Conservation (phyloP, 2,329 filamentous ascomycete species). For the Cercospora zeae-maydis region DNA sequence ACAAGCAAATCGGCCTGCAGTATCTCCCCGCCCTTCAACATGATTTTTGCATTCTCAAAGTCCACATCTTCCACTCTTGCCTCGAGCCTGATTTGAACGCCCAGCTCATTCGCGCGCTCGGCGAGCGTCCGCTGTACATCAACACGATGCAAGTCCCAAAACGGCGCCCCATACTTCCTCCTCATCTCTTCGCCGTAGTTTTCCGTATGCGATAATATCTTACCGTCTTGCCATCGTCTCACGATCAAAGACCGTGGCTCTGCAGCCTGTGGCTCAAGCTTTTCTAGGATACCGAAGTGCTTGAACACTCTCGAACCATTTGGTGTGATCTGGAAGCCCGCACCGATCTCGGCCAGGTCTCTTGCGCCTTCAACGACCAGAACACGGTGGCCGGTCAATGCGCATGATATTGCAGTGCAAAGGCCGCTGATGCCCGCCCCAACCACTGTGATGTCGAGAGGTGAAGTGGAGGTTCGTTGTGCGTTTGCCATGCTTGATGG, state of each 20-base stretch:
- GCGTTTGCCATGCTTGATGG: constrained; percentile 15
- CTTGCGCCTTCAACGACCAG: constrained; percentile 36
- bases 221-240: constrained; percentile 50
- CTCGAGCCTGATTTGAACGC: constrained; percentile 51
- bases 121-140: constrained; percentile 57
- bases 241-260: constrained; percentile 52
- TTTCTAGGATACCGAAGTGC: constrained; percentile 49
- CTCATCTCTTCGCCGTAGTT: constrained; percentile 54
- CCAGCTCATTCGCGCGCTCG: constrained; percentile 51
- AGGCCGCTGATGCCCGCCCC: constrained; percentile 38
- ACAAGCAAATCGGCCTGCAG: constrained; percentile 56
- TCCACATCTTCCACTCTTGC: constrained; percentile 49
- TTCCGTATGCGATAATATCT: constrained; percentile 49
- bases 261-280: constrained; percentile 38
- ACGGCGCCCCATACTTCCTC: constrained; percentile 55
- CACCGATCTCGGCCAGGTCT: constrained; percentile 48
- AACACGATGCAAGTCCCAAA: constrained; percentile 59
- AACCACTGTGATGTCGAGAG: constrained; percentile 34
- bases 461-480: constrained; percentile 16
- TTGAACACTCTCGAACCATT: constrained; percentile 41
- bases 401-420: constrained; percentile 34
- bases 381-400: constrained; percentile 34
- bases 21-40: constrained; percentile 40
- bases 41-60: constrained; percentile 46
- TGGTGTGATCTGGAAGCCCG: constrained; percentile 54